phyloP scores from a whole-genome alignment of 495 filamentous ascomycete species.

The Penicillium paxilli region DNA sequence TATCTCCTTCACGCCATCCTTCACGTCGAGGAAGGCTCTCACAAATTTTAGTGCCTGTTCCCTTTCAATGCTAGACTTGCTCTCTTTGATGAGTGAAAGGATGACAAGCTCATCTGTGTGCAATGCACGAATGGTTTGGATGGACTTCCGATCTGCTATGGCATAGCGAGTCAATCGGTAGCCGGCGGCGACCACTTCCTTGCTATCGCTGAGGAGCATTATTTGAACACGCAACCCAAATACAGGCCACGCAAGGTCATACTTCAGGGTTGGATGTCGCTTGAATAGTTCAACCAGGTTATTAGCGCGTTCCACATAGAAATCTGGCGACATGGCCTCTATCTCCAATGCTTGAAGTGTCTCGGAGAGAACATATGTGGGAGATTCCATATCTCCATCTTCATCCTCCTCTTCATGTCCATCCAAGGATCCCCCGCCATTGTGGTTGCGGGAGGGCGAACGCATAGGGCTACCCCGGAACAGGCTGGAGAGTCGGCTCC shows the following conservation, averaged over 20 bases:
- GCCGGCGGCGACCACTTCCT: conserved; percentile 91
- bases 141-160: conserved; percentile 85
- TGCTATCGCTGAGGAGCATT: conserved; percentile 91
- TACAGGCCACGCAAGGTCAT: conserved; percentile 91
- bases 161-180: conserved; percentile 93
- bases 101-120: conserved; percentile 93
- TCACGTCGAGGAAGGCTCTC: conserved; percentile 91
- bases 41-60: conserved; percentile 98
- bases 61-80: conserved; percentile 91
- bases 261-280: conserved; percentile 87
- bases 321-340: conserved; percentile 84
- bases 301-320: conserved; percentile 91
- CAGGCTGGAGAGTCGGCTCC: conserved; percentile 67
- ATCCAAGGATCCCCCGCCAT: conserved; percentile 41
- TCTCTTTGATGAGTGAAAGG: conserved; percentile 88
- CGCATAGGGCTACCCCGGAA: conserved; percentile 65
- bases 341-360: conserved; percentile 84
- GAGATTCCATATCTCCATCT: conserved; percentile 75
- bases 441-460: conserved; percentile 60
- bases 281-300: conserved; percentile 91
- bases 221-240: conserved; percentile 92
- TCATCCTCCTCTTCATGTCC: conserved; percentile 42
- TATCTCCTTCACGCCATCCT: conserved; percentile 85
- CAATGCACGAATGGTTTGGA: conserved; percentile 81
- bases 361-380: conserved; percentile 85